phyloP scores from a whole-genome alignment of 768 basidiomycete genomes.

The Neoboletus brunneissimus region DNA sequence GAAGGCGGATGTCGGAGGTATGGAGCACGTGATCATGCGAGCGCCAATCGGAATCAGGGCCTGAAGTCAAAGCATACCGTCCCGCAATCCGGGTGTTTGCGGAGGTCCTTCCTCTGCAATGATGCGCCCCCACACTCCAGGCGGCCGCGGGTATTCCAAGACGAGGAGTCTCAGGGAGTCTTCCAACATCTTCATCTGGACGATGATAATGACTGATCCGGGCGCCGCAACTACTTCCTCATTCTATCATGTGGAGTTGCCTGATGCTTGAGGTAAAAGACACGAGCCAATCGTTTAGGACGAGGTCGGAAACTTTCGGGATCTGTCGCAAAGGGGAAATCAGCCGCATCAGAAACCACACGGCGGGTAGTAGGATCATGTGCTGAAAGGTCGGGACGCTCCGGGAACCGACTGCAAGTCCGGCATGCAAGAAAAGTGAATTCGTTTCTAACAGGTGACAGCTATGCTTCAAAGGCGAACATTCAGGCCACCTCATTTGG shows the following conservation, averaged over 20 bases:
- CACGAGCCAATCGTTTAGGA: background rate
- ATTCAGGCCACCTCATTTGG: background rate
- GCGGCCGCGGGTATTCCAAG: conserved; percentile 1
- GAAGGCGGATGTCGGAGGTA: background rate
- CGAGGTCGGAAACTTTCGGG: conserved; percentile 12
- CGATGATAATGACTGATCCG: background rate
- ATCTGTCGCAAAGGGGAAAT: background rate
- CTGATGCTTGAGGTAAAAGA: background rate
- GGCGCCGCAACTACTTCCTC: background rate
- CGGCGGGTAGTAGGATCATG: background rate
- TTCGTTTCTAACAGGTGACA: background rate
- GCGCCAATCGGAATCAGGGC: conserved; percentile 1
- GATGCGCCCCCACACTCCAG: background rate
- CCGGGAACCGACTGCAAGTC: background rate
- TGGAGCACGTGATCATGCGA: conserved; percentile 9
- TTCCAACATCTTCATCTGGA: background rate
- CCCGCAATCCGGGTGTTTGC: conserved; percentile 5
- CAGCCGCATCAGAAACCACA: background rate
- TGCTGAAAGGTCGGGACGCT: background rate
- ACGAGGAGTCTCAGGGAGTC: background rate
- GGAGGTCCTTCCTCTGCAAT: background rate
- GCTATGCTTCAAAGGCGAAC: conserved; percentile 9
- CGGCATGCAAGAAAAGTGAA: background rate
- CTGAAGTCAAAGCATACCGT: background rate
- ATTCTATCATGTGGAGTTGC: background rate